A percentile compares a stretch with the other conserved stretches of the same genome.
Evolutionary conservation across 192 early-diverging fungal genomes (phyloP).

Genomic region (Ambispora gerdemannii): DNA sequence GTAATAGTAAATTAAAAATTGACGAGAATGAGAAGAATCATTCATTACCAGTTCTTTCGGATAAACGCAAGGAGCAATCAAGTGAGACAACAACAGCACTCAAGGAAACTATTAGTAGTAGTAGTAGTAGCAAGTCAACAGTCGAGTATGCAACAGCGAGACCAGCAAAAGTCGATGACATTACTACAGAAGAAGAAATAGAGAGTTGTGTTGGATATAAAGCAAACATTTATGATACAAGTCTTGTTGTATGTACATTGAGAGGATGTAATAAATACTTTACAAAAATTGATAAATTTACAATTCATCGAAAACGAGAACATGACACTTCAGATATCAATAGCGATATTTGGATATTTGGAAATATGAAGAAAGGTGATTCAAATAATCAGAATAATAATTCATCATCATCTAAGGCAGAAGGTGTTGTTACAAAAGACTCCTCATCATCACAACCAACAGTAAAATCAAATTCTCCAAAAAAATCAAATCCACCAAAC

Average conservation of each 20-base stretch:
- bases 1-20: neutral
- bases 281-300: constrained; percentile 27
- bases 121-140: too few species aligned
- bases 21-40: too few species aligned
- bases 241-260: constrained; percentile 28
- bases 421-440: neutral
- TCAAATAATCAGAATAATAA: too few species aligned
- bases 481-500: too few species aligned
- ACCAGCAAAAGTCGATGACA: constrained; percentile 13
- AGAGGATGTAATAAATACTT: constrained; percentile 30
- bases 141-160: constrained; percentile 19
- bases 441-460: neutral
- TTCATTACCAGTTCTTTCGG: too few species aligned
- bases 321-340: constrained; percentile 24
- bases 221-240: constrained; percentile 30
- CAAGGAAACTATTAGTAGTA: too few species aligned
- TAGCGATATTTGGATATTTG: constrained; percentile 30
- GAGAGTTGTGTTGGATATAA: constrained; percentile 30
- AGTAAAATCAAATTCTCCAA: too few species aligned
- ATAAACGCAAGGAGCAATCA: too few species aligned
- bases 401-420: neutral
- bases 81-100: too few species aligned
- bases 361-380: constrained; percentile 31
- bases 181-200: constrained; percentile 24
- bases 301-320: constrained; percentile 22